Evolutionary conservation across 192 early-diverging fungal species (phyloP), one percentile per base, ranked within the genome.

Genomic region (Podila clonocystis): DNA sequence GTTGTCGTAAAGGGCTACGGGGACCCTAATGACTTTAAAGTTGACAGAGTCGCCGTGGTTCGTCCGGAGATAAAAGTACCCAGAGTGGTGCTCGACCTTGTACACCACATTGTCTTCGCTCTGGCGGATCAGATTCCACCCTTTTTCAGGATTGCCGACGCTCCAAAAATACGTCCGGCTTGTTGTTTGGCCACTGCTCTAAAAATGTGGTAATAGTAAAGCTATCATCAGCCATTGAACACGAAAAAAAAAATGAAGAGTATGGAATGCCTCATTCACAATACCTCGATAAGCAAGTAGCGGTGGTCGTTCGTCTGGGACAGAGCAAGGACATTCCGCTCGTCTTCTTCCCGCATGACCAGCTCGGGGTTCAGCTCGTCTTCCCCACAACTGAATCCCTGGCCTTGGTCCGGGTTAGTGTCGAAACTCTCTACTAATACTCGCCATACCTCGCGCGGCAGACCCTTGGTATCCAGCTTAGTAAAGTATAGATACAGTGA

Each of bases 41-140:
- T 72, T 72, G 19, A 29, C 9, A 0, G 76, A 57, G 5, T 50
- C 66, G 19, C 61, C 65, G 19, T 67, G 65, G 57, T 79, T 79
- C 5, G 76, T 72, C 17, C 55, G 69, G 26, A 79, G 22, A 60
- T 72, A 79, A 33, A 79, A 79, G 41, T 70, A 72, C 11, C 76
- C 70, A n/a, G 69, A 63, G n/a, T 79, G 76, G 24, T 79, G 76
- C 34, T 79, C 76, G 49, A 79, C 76, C 7, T 67, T 79, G 55
- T 79, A 79, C 4, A 72, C 33, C 6, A 79, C 65, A 59, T 58
- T 52, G 4, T 79, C 65, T 38, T 68, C 60, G 8, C 58, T 38
- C 26, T 63, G 31, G 11, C 70, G 69, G 52, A 79, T 33, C 3
- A 79, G 15, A 12, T 68, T 62, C 76, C 76, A 79, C 19, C 76